Evolutionary conservation across 169 alveolate genomes (phyloP).

Genomic region (Plasmodium blacklocki): DNA sequence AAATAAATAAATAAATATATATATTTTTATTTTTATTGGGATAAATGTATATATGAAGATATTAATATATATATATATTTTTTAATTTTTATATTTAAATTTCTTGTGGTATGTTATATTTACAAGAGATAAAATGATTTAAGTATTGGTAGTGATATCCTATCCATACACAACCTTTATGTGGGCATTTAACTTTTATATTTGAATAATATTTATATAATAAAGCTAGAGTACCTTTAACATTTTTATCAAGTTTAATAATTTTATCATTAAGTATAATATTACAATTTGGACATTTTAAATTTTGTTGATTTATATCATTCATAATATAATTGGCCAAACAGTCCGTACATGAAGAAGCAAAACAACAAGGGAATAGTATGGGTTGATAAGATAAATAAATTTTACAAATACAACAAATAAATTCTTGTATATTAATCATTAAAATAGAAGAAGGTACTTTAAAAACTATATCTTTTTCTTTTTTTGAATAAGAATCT

Average conservation of each 20-base stretch:
- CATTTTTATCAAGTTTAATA: slow-evolving; percentile 48
- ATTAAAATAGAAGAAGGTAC: slow-evolving; percentile 51
- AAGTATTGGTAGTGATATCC: slow-evolving; percentile 58
- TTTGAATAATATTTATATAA: slow-evolving; percentile 44
- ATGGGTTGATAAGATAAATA: slow-evolving; percentile 59
- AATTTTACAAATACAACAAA: slow-evolving; percentile 53
- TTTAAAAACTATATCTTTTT: slow-evolving; percentile 48
- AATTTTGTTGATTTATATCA: not conserved
- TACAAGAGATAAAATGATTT: slow-evolving; percentile 49
- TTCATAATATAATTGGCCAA: slow-evolving; percentile 16
- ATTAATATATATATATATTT: too few species aligned
- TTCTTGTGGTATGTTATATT: not conserved
- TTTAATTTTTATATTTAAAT: too few species aligned
- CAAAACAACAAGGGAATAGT: slow-evolving; percentile 67
- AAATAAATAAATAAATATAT: too few species aligned
- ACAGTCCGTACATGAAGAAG: slow-evolving; percentile 63
- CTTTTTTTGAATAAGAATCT: slow-evolving; percentile 79
- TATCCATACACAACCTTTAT: slow-evolving; percentile 35
- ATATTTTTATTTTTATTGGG: too few species aligned
- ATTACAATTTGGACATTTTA: slow-evolving; percentile 48
- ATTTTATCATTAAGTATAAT: slow-evolving; percentile 8
- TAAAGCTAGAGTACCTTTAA: slow-evolving; percentile 41
- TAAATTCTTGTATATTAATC: slow-evolving; percentile 48
- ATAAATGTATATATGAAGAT: too few species aligned
- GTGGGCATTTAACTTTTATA: slow-evolving; percentile 58